Evolutionary conservation across 2,329 filamentous ascomycete species (phyloP).

Genomic region (Cladophialophora immunda): DNA sequence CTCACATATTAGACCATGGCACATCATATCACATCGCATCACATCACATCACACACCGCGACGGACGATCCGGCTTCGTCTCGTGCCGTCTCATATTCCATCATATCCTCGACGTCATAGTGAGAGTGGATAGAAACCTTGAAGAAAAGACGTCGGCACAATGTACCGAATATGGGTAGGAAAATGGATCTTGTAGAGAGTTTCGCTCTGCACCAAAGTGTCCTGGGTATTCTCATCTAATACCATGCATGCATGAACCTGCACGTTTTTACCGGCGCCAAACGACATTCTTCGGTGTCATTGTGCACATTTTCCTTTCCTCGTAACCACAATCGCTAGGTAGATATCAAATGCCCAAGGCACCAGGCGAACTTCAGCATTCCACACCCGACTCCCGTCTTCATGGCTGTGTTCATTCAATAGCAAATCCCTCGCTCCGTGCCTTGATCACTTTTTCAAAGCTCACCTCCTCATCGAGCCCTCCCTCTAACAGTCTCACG

Average conservation of each 20-base stretch:
- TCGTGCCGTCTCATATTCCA: too few relatives aligned
- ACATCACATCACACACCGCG: background rate
- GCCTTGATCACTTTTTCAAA: constrained; percentile 58
- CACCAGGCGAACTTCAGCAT: background rate
- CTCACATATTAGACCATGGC: background rate
- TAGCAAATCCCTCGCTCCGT: constrained; percentile 54
- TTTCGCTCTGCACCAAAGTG: background rate
- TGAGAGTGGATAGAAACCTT: too few relatives aligned
- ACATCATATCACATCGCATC: background rate
- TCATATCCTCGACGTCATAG: too few relatives aligned
- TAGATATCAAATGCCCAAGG: background rate
- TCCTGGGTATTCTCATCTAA: background rate
- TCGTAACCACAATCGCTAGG: constrained; percentile 1
- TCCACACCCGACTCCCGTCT: background rate
- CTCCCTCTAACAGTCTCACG: constrained; percentile 51
- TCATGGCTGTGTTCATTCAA: constrained; percentile 47
- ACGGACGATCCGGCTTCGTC: too few relatives aligned
- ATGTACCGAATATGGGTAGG: too few relatives aligned
- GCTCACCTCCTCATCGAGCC: constrained; percentile 52
- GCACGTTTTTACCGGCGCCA: background rate
- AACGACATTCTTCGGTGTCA: background rate
- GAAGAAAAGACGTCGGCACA: too few relatives aligned
- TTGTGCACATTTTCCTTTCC: background rate
- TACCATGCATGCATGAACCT: constrained; percentile 7
- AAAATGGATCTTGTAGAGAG: background rate